Percentiles rank a stretch among this genome's conserved stretches.
These are phyloP conservation scores for Candida odintsovae DNA, from an alignment of 805 yeast genomes.

Conservation along the genomic window DNA sequence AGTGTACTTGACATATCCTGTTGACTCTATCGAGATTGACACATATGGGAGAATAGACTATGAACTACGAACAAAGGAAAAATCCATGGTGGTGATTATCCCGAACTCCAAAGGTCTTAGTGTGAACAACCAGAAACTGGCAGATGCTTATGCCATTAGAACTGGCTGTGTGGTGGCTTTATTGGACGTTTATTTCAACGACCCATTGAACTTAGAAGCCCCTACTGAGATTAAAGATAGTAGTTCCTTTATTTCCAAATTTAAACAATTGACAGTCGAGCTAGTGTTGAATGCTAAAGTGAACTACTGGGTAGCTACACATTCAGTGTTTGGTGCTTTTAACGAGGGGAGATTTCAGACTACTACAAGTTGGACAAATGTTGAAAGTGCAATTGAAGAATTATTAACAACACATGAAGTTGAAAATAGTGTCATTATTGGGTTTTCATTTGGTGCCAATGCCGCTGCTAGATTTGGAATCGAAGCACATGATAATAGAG, in stretches of 20 bases:
- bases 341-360: conserved; percentile 14
- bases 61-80: conserved; percentile 19
- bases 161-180: conserved; percentile 24
- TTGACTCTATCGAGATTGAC: conserved; percentile 14
- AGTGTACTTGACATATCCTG: conserved; percentile 22
- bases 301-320: conserved; percentile 19
- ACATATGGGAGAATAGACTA: conserved; percentile 21
- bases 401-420: conserved; percentile 15
- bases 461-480: conserved; percentile 17
- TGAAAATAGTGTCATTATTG: conserved; percentile 15
- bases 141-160: conserved; percentile 23
- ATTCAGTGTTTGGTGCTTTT: conserved; percentile 18
- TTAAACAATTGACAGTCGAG: conserved; percentile 17
- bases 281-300: conserved; percentile 13
- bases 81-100: conserved; percentile 21
- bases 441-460: conserved; percentile 23
- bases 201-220: conserved; percentile 12
- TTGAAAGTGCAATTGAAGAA: conserved; percentile 15
- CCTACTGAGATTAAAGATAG: background rate
- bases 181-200: conserved; percentile 18
- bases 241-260: conserved; percentile 11
- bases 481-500: conserved; percentile 10
- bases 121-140: conserved; percentile 19
- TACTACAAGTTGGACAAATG: conserved; percentile 15
- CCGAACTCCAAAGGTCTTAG: conserved; percentile 23